Evolutionary conservation across 2,329 filamentous ascomycete species (phyloP).

Genomic region (Ophiostoma sp.): DNA sequence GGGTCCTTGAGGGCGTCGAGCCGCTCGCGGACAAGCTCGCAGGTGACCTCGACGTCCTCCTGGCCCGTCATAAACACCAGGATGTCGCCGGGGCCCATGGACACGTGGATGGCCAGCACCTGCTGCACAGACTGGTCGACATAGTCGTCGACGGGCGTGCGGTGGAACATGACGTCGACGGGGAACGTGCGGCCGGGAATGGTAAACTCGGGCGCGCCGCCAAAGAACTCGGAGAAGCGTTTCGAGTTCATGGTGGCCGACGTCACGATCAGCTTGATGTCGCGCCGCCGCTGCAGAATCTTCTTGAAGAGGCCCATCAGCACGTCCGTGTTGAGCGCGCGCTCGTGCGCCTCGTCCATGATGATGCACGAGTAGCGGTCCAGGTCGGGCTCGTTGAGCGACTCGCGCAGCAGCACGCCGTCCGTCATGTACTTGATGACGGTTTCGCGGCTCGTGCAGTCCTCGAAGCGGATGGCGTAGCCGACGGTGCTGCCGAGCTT

Average conservation of each 20-base stretch:
- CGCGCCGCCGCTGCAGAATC: slow-evolving; percentile 78
- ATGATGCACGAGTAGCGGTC: slow-evolving; percentile 98
- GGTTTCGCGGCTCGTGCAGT: slow-evolving; percentile 93
- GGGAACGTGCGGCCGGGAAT: slow-evolving; percentile 96
- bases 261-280: slow-evolving; percentile 94
- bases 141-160: slow-evolving; percentile 94
- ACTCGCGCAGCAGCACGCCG: slow-evolving; percentile 88
- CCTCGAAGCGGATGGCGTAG: slow-evolving; percentile 97
- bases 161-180: slow-evolving; percentile 86
- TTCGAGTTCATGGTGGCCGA: slow-evolving; percentile 99
- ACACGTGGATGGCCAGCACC: slow-evolving; percentile 91
- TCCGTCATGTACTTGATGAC: slow-evolving; percentile 99
- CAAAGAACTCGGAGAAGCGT: slow-evolving; percentile 91
- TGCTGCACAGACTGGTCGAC: slow-evolving; percentile 96
- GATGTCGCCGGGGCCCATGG: slow-evolving; percentile 87
- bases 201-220: slow-evolving; percentile 90
- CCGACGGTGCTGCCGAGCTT: slow-evolving; percentile 81
- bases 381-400: slow-evolving; percentile 82
- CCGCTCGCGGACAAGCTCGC: slow-evolving; percentile 83
- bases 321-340: slow-evolving; percentile 93
- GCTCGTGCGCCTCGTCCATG: slow-evolving; percentile 98
- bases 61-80: slow-evolving; percentile 99
- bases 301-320: slow-evolving; percentile 98
- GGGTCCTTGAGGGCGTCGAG: slow-evolving; percentile 87
- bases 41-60: slow-evolving; percentile 96